Evolutionary conservation across 2,329 filamentous ascomycete species (phyloP).

Genomic region (Penicillium sp.): DNA sequence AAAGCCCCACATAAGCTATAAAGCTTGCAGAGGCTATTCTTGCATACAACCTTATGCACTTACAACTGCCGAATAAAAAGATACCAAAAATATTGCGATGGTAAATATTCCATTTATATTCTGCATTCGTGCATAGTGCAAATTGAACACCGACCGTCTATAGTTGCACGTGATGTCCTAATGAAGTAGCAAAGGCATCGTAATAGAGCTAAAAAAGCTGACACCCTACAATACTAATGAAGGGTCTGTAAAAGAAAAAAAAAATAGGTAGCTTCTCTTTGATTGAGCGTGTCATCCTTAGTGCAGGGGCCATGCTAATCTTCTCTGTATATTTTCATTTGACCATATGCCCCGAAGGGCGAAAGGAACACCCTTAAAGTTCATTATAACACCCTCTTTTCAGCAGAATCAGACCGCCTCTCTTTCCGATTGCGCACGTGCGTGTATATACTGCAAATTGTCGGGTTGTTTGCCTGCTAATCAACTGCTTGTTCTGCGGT

Average conservation of each 20-base stretch:
- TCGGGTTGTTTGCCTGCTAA: not conserved
- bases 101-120: not conserved
- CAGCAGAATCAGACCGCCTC: not conserved
- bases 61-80: not conserved
- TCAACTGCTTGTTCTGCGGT: too few relatives aligned
- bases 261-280: slow-evolving; percentile 68
- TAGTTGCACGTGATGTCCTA: not conserved
- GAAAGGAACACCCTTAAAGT: not conserved
- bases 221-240: not conserved
- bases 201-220: not conserved
- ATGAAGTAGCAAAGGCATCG: not conserved
- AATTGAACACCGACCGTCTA: not conserved
- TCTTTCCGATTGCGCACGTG: not conserved
- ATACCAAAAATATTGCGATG: not conserved
- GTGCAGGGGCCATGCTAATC: slow-evolving; percentile 76
- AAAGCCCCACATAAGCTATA: not conserved
- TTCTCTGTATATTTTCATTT: slow-evolving; percentile 65
- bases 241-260: slow-evolving; percentile 30
- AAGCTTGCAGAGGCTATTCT: not conserved
- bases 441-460: not conserved
- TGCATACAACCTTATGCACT: not conserved
- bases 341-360: slow-evolving; percentile 50
- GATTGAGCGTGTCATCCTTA: slow-evolving; percentile 91
- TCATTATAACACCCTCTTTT: not conserved
- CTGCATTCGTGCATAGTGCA: not conserved